Base-by-base conservation (phyloP, 2,329 filamentous ascomycete genomes). In the Nothopassalora personata region DNA sequence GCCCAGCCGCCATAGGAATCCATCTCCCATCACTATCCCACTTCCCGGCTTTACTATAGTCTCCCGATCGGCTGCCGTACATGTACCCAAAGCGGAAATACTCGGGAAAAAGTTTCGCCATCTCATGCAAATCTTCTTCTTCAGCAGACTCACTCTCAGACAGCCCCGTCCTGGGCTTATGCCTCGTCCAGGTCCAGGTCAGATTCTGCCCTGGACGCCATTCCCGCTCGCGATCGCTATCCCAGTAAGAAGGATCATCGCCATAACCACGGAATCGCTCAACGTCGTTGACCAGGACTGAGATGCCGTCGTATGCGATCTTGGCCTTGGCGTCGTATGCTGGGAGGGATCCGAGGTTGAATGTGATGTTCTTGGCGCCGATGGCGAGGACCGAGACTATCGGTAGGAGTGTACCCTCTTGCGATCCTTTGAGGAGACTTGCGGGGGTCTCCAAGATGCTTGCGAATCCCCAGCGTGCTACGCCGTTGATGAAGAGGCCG, bases 381-480 rank as follows among this genome's bases (percentile, higher is more conserved):
- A 66, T 27, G 64, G 75, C 46, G 80, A 76, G 71, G 18, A 80
- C 76, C 0, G 73, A 71, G 33, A 81, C 71, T 1, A 67, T 45
- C 1, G 79, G 90, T 1, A 94, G 79, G 0, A 83, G 75, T 0
- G 85, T 86, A 10, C 84, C 84, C 27, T 75, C 66, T n/a, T 75
- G 75, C 0, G 74, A 74, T 47, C 80, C 77, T 33, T 76, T 86
- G 56, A 86, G 85, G 27, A 99, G 76, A 0, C 86, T 85, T 0
- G 75, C 81, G 0, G 89, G 84, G 0, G 94, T 97, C 75, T 99
- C 87, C 15, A 99, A 82, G 50, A 99, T 85, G 0, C 88, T 83
- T 62, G 91, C 92, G 72, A 96, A 99, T 0, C 92, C 92, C 94
- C 94, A 97, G 47, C 93, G 83, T 4, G 92, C 93, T 60, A 95